phyloP scores from a whole-genome alignment of 495 filamentous ascomycete species.

The Neurospora sp. region DNA sequence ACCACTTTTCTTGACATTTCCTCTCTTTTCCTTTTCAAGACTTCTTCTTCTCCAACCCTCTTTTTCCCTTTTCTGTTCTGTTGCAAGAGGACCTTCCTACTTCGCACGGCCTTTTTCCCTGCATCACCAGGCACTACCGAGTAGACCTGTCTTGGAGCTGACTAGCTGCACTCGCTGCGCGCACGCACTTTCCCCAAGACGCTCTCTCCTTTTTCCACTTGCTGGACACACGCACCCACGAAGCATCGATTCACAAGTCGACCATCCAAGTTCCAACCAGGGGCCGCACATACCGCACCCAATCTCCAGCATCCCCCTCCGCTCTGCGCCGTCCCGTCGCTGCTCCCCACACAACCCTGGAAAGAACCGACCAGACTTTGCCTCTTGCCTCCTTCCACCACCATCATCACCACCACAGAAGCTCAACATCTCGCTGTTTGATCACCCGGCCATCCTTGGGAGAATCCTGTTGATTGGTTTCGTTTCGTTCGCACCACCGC shows the following conservation, averaged over 20 bases:
- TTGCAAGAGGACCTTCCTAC: slow-evolving; percentile 16
- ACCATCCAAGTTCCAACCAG: background rate
- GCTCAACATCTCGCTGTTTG: slow-evolving; percentile 12
- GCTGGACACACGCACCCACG: background rate
- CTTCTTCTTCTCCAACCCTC: slow-evolving; percentile 18
- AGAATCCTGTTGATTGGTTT: slow-evolving; percentile 29
- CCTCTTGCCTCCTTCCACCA: background rate
- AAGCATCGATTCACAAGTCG: background rate
- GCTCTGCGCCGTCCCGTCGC: background rate
- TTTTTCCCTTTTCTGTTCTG: slow-evolving; percentile 21
- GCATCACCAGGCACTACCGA: slow-evolving; percentile 3
- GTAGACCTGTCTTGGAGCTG: background rate
- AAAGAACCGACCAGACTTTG: background rate
- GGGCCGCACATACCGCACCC: background rate
- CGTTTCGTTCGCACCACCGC: slow-evolving; percentile 25
- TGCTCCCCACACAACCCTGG: background rate
- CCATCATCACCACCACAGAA: background rate
- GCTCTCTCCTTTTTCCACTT: background rate
- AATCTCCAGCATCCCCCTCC: background rate
- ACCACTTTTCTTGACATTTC: background rate
- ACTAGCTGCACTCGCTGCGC: background rate
- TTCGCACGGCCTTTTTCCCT: slow-evolving; percentile 9
- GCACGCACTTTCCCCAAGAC: background rate
- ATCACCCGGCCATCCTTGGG: slow-evolving; percentile 22
- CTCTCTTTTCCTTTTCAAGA: slow-evolving; percentile 21